Conservation (phyloP, 208 protist genomes). For the Crithidia brevicula region DNA sequence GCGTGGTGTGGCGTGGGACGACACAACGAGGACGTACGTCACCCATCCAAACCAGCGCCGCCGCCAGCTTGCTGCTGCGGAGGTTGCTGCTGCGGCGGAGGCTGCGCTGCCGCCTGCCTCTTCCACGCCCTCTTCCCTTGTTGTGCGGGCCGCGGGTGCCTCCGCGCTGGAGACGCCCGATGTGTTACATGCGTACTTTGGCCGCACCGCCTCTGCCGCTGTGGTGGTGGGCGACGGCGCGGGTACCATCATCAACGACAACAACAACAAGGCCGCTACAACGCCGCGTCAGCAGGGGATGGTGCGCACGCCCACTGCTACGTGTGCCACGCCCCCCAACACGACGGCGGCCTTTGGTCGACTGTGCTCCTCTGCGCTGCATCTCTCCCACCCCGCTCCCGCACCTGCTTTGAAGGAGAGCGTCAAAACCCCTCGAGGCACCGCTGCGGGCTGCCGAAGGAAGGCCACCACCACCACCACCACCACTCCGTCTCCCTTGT, state of each 20-base stretch:
- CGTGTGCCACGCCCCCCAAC: background rate
- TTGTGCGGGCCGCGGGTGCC: conserved; percentile 3
- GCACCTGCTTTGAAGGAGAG: background rate
- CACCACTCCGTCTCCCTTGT: background rate
- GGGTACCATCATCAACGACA: background rate
- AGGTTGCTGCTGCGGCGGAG: background rate
- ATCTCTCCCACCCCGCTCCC: background rate
- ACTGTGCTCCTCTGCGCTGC: conserved; percentile 27
- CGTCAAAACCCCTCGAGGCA: background rate
- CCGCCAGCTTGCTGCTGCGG: conserved; percentile 15
- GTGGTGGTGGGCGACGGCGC: background rate
- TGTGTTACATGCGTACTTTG: conserved; percentile 24
- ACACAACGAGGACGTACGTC: conserved; percentile 26
- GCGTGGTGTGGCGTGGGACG: conserved; percentile 34
- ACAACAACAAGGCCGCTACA: background rate
- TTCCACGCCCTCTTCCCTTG: background rate
- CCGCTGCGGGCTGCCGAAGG: too few species aligned
- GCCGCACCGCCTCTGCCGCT: conserved; percentile 15
- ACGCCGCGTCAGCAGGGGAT: background rate
- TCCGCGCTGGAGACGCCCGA: conserved; percentile 23
- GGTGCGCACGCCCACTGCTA: conserved; percentile 1
- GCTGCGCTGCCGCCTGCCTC: background rate
- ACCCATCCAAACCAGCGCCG: conserved; percentile 33
- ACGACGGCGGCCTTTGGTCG: conserved; percentile 10
- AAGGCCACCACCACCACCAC: background rate